Percentiles rank a stretch among this genome's conserved stretches.
These are phyloP conservation scores for Colletotrichum agaves DNA, from an alignment of 2,329 filamentous ascomycete species.

Conservation along the genomic window DNA sequence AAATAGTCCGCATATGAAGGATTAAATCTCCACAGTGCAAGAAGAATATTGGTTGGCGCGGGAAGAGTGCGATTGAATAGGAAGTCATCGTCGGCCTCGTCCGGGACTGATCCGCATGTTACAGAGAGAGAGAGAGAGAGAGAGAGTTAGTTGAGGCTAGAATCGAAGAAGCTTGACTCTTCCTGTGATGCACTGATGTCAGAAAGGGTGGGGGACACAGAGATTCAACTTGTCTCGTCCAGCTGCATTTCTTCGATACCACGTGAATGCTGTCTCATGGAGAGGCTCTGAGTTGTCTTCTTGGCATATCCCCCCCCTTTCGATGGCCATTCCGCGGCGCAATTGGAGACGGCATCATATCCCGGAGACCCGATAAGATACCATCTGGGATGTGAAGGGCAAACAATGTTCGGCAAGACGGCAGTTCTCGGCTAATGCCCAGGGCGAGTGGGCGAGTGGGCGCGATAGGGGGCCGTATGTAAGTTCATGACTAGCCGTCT, in stretches of 20 bases:
- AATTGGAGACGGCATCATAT: background rate
- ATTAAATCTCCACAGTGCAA: background rate
- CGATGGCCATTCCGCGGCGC: background rate
- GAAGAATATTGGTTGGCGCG: conserved; percentile 2
- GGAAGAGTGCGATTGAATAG: background rate
- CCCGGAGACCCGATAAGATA: conserved; percentile 8
- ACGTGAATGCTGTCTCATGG: conserved; percentile 15
- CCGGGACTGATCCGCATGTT: background rate
- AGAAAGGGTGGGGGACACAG: background rate
- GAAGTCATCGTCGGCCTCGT: background rate
- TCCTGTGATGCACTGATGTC: background rate
- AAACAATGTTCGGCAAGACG: conserved; percentile 1
- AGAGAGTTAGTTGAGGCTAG: background rate
- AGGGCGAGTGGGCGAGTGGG: background rate
- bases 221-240: background rate
- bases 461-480: conserved; percentile 8
- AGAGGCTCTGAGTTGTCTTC: background rate
- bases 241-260: conserved; percentile 12
- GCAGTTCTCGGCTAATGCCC: background rate
- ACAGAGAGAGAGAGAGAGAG: background rate
- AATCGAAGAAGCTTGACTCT: background rate
- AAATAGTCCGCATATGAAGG: background rate
- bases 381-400: background rate
- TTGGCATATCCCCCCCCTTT: conserved; percentile 15
- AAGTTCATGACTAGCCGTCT: conserved; percentile 27